Percentiles rank a stretch among this genome's conserved stretches.
These are phyloP conservation scores for Protomyces arabidopsidicola DNA, from an alignment of 1,139 yeast species.

Conservation along the genomic window DNA sequence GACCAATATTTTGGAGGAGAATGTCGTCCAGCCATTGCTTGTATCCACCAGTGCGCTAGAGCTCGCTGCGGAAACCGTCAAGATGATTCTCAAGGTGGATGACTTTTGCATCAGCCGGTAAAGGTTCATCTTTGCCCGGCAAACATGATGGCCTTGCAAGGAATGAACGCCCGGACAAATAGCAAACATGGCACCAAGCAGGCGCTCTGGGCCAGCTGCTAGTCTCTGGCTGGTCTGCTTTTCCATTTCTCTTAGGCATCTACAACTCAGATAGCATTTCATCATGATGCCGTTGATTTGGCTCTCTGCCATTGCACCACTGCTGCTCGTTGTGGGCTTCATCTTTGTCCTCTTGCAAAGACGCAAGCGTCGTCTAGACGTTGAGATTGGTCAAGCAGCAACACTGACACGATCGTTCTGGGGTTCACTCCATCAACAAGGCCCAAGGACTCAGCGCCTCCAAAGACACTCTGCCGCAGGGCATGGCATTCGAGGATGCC, in stretches of 20 bases:
- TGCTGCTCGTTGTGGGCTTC: not conserved
- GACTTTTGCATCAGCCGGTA: slow-evolving; percentile 82
- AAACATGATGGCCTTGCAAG: not conserved
- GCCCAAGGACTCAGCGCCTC: not conserved
- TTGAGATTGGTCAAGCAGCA: not conserved
- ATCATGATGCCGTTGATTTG: not conserved
- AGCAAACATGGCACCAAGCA: not conserved
- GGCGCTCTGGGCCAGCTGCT: too few species aligned
- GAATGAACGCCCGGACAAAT: not conserved
- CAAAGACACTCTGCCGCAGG: not conserved
- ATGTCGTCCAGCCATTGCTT: slow-evolving; percentile 91
- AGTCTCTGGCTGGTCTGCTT: not conserved
- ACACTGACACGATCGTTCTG: not conserved
- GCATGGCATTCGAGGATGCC: not conserved
- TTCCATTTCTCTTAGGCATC: not conserved
- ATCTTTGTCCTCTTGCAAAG: not conserved
- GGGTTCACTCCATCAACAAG: not conserved
- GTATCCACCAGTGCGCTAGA: slow-evolving; percentile 92
- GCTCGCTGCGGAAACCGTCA: slow-evolving; percentile 92
- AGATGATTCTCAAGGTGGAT: slow-evolving; percentile 90
- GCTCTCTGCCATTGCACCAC: not conserved
- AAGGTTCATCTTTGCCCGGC: not conserved
- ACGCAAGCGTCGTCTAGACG: not conserved
- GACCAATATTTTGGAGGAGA: slow-evolving; percentile 85
- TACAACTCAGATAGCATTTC: not conserved